Evolutionary conservation across 2,329 filamentous ascomycete genomes (phyloP), one percentile per base, ranked within the genome.

Genomic region (Aspergillus vadensis): DNA sequence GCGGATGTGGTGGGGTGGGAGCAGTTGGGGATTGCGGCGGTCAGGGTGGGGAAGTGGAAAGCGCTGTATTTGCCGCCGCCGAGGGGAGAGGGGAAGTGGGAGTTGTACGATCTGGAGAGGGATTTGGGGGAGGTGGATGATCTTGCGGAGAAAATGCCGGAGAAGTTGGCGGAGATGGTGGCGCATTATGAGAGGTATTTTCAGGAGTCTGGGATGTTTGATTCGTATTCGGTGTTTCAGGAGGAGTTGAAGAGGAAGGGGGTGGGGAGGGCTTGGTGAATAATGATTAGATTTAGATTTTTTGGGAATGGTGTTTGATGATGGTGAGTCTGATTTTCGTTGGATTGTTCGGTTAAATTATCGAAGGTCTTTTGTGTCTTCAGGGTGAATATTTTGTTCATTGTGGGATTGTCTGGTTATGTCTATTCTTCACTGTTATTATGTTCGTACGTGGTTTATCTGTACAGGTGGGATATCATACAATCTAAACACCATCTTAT

Each of bases 61-160:
- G 49, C 57, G 32, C 49, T 56, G 17, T 50, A 17, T 21, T 27
- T 53, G 10, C 57, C 57, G 9, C 57, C 60, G 14, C 49, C 49
- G 2, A 19, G 23, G 23, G 60, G 48, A 14, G 57, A 60, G 19
- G 23, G 54, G 10, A 56, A 56, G 32, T 53, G 50, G 50, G 50
- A 53, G 32, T 30, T 39, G 9, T 53, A 52, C 14, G 27, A 53
- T 23, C 50, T 53, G 2, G 19, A 10, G 14, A 53, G 17, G 19
- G 50, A 53, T 53, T 23, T 53, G n/a, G 50, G 17, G 17, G 17
- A 39, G 7, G 36, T 39, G 15, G 7, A 30, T 17, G 25, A 49
- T 17, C 44, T 49, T 17, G 23, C 44, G 8, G 44, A 49, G 15
- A 27, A 7, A 6, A 30, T 9, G 6, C 23, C 23, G 14, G 44